Conservation (phyloP, 2,329 filamentous ascomycete species). For the Phialophora tarda region DNA sequence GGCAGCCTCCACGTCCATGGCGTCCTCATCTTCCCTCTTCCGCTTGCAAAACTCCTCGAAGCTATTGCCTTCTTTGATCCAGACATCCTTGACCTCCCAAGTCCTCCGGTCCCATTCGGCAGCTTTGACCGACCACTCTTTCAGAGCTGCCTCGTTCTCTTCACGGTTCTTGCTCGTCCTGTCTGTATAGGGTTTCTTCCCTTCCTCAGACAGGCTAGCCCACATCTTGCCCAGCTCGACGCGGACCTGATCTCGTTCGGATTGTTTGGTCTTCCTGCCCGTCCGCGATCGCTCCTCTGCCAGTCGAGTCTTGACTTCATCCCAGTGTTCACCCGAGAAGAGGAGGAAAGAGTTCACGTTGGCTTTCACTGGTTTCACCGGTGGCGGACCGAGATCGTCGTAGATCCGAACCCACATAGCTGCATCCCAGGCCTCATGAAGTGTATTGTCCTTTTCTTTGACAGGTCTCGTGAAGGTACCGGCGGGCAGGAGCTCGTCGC, state of each 20-base stretch:
- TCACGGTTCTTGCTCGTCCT: conserved; percentile 73
- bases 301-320: conserved; percentile 67
- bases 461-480: conserved; percentile 38
- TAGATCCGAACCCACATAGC: conserved; percentile 63
- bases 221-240: conserved; percentile 88
- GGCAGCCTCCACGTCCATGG: conserved; percentile 34
- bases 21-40: conserved; percentile 36
- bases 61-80: conserved; percentile 43
- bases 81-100: conserved; percentile 49
- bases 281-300: conserved; percentile 67
- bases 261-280: conserved; percentile 60
- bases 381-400: conserved; percentile 72
- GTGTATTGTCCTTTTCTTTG: conserved; percentile 41
- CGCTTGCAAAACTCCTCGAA: conserved; percentile 41
- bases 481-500: conserved; percentile 38
- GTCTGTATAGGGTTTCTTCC: conserved; percentile 78
- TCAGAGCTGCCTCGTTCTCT: conserved; percentile 66
- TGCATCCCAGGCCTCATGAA: conserved; percentile 60
- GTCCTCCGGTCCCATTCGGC: conserved; percentile 53
- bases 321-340: conserved; percentile 79
- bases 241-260: conserved; percentile 74
- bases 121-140: conserved; percentile 74
- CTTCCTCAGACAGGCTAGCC: conserved; percentile 74
- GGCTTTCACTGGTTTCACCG: conserved; percentile 72
- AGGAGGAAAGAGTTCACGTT: conserved; percentile 86